These are phyloP conservation scores for Paecilomyces sp. DNA, from an alignment of 2,329 filamentous ascomycete genomes.

Conservation along the genomic window DNA sequence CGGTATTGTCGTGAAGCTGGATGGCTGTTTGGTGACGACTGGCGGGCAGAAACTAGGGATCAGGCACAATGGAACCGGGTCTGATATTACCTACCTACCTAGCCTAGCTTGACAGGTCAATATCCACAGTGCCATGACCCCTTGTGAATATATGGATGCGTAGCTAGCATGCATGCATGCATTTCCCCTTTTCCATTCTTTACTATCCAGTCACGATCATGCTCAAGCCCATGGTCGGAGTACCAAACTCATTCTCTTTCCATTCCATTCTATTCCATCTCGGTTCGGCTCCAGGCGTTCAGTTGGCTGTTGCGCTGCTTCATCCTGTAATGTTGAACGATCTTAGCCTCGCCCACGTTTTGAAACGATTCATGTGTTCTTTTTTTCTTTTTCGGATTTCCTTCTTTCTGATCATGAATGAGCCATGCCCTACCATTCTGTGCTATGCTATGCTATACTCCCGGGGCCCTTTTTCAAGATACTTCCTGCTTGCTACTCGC, in stretches of 20 bases:
- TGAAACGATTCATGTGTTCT: neutral
- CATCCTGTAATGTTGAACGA: neutral
- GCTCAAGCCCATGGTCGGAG: neutral
- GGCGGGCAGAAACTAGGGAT: conserved; percentile 1
- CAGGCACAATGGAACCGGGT: conserved; percentile 3
- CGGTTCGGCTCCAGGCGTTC: neutral
- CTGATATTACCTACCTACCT: conserved; percentile 1
- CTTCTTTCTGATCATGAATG: neutral
- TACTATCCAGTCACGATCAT: too few relatives aligned
- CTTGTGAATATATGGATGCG: neutral
- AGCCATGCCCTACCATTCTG: too few relatives aligned
- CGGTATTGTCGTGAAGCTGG: conserved; percentile 90
- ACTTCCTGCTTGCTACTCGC: too few relatives aligned
- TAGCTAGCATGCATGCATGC: neutral
- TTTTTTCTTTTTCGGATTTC: neutral
- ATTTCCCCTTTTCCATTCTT: neutral
- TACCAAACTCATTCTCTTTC: neutral
- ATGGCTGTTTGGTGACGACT: conserved; percentile 67
- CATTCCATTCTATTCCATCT: neutral
- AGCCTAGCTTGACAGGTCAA: neutral
- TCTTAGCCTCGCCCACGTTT: neutral
- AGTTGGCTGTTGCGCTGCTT: neutral
- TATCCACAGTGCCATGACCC: neutral
- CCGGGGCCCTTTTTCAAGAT: too few relatives aligned
- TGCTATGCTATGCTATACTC: too few relatives aligned